Evolutionary conservation across 2,329 filamentous ascomycete genomes (phyloP).

Genomic region (Fusarium tjaetaba): DNA sequence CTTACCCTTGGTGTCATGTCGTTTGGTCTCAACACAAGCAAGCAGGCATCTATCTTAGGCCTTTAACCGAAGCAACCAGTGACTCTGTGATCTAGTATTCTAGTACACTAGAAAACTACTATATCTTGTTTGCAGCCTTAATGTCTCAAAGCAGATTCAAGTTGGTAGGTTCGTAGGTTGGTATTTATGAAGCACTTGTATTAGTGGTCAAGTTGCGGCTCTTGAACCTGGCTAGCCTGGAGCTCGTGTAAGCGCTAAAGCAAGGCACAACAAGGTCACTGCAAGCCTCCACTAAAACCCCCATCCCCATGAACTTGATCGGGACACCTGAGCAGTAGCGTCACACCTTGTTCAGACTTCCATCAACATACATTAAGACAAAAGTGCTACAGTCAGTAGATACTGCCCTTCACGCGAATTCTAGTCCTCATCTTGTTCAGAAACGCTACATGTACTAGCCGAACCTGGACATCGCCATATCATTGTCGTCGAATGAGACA

Average conservation of each 20-base stretch:
- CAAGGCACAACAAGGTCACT: neutral
- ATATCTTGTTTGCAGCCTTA: neutral
- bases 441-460: neutral
- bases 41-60: neutral
- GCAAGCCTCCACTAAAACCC: constrained; percentile 5
- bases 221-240: neutral
- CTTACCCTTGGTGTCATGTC: neutral
- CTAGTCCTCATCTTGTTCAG: neutral
- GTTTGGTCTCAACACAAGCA: neutral
- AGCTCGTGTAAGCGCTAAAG: neutral
- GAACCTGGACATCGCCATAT: neutral
- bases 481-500: neutral
- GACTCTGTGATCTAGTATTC: neutral
- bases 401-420: neutral
- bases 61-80: neutral
- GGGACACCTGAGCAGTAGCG: constrained; percentile 2
- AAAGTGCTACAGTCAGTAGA: neutral
- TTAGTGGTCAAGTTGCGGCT: neutral
- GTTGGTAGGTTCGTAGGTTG: neutral
- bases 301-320: neutral
- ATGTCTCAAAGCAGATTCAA: neutral
- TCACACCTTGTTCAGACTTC: constrained; percentile 1
- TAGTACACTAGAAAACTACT: neutral
- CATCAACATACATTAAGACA: neutral
- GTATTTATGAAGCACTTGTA: neutral